A percentile compares a stretch with the other conserved stretches of the same genome.
Conservation (phyloP, 2,329 filamentous ascomycete genomes). For the Colletotrichum siamense region DNA sequence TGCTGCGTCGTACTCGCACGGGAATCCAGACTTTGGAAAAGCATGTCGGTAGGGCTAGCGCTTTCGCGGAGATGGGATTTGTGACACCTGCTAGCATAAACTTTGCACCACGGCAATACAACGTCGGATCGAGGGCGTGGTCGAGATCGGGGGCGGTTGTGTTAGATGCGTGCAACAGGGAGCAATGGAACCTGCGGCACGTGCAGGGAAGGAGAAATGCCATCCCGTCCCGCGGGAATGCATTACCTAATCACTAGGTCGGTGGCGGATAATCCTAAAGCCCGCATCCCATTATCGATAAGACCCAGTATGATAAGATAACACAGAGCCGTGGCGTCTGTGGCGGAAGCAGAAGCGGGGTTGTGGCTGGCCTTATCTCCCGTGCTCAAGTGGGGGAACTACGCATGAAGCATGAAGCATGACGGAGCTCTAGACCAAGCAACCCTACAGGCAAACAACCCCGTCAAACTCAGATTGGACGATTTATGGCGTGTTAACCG, state of each 20-base stretch:
- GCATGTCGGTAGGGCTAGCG: not conserved
- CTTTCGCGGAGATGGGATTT: not conserved
- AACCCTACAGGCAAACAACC: constrained; percentile 1
- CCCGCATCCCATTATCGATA: not conserved
- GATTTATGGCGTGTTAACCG: not conserved
- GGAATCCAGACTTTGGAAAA: not conserved
- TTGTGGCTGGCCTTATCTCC: constrained; percentile 1
- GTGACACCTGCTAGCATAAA: not conserved
- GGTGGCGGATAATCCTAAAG: accelerated
- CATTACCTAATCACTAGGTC: not conserved
- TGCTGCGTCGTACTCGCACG: not conserved
- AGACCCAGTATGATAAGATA: not conserved
- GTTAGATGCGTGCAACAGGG: not conserved
- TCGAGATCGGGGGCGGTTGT: not conserved
- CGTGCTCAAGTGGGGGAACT: not conserved
- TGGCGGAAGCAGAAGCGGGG: not conserved
- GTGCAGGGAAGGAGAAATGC: not conserved
- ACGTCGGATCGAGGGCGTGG: constrained; percentile 1
- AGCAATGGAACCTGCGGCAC: not conserved
- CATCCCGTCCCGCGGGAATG: not conserved
- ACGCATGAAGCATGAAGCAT: constrained; percentile 20
- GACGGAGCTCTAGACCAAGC: constrained; percentile 14
- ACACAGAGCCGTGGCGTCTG: not conserved
- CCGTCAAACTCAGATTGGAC: not conserved
- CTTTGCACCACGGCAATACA: constrained; percentile 1